Base-by-base conservation (phyloP, 1,284 basidiomycete species). In the Sporisorium reilianum region DNA sequence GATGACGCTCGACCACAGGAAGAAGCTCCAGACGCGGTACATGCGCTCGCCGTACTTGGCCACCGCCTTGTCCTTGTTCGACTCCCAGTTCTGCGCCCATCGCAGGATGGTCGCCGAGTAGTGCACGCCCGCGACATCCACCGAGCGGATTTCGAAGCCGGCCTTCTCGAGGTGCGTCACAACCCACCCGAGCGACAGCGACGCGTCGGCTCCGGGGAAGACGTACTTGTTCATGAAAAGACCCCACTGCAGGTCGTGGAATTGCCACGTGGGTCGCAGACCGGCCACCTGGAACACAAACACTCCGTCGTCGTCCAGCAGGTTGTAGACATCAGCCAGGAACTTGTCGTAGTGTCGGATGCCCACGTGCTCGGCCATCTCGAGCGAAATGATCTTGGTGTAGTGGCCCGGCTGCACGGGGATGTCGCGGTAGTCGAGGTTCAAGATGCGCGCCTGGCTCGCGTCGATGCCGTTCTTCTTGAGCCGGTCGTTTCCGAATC, bases 231-330 rank as follows among this genome's bases (percentile, higher is more conserved):
- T 83, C 82, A 83, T 84, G 46, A 84, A 84, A 26, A 84, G 66
- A 89, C 86, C 88, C 95, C 96, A 99, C 85, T 95, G 91, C 73
- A 99, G 90, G 85, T 99, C 96, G 88, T 98, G 96, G 80, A 92
- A 98, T 75, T 99, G 97, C 97, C 96, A 99, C 44, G 88, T 86
- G 9, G 94, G 94, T 48, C 96, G 91, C 76, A 98, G 88, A 76
- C 96, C 96, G 56, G 96, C 93, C 26, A 99, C 96, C 87, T 99
- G 97, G 87, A 97, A 90, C 60, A 98, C 92, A 81, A 99, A 92
- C 74, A 92, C 89, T 55, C 96, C 96, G 78, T 98, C 93, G 86
- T 99, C 96, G 73, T 95, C 92, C 68, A 99, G 89, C 30, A 98
- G 89, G 81, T 96, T 89, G 86, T 98, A 97, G 63, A 99, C 90